Percentiles rank a stretch among this genome's conserved stretches.
phyloP scores from a whole-genome alignment of 2,329 filamentous ascomycete species.

The Pseudopithomyces chartarum region DNA sequence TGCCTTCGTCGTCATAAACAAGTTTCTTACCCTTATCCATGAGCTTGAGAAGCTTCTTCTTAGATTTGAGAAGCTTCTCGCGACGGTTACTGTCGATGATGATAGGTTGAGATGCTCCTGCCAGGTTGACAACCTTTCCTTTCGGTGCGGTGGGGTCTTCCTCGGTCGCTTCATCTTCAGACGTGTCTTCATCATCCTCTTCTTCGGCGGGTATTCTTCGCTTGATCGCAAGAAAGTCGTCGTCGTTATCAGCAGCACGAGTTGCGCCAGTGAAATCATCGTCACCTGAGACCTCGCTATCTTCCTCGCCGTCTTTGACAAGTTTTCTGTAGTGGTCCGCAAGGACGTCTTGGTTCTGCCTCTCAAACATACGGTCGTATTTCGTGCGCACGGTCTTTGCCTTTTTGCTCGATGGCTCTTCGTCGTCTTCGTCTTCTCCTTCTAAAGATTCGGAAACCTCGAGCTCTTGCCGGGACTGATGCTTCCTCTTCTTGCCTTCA shows the following conservation, averaged over 20 bases:
- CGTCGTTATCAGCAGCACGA: constrained; percentile 59
- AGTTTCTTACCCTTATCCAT: constrained; percentile 85
- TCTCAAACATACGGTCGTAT: constrained; percentile 97
- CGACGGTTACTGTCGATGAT: constrained; percentile 92
- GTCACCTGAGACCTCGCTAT: constrained; percentile 48
- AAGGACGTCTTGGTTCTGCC: constrained; percentile 92
- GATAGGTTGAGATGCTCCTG: constrained; percentile 71
- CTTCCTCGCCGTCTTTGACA: constrained; percentile 61
- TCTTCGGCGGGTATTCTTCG: constrained; percentile 77
- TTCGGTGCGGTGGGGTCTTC: constrained; percentile 39
- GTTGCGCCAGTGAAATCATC: constrained; percentile 39
- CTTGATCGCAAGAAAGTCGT: constrained; percentile 88
- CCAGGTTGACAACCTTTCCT: constrained; percentile 66
- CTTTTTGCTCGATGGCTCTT: constrained; percentile 51
- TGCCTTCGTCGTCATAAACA: constrained; percentile 90
- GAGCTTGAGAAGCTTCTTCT: constrained; percentile 91
- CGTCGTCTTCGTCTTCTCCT: constrained; percentile 57
- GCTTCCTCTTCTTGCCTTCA: constrained; percentile 85
- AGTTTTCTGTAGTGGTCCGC: constrained; percentile 93
- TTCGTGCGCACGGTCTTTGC: constrained; percentile 82
- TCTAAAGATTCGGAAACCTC: constrained; percentile 65
- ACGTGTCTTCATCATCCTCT: constrained; percentile 59
- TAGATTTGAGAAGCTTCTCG: constrained; percentile 92
- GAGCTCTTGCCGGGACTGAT: constrained; percentile 72
- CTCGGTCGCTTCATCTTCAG: constrained; percentile 51